Percentiles rank a stretch among this genome's conserved stretches.
phyloP scores from a whole-genome alignment of 2,329 filamentous ascomycete species.

The Massarina eburnea region DNA sequence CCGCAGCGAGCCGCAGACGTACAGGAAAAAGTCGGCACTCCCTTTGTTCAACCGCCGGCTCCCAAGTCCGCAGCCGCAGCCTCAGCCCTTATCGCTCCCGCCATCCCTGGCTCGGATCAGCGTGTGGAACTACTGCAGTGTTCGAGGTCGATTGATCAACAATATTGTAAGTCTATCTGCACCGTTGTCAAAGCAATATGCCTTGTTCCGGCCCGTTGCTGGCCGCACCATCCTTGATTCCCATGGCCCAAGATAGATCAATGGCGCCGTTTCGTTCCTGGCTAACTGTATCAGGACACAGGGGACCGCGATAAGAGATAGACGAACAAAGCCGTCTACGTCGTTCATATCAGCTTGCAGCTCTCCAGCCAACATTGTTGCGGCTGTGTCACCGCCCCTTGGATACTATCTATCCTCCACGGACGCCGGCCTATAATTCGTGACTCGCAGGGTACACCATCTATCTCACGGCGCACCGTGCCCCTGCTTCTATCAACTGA shows the following conservation, averaged over 20 bases:
- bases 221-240: background rate
- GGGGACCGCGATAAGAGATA: slow-evolving; percentile 39
- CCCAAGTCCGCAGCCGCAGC: too few relatives aligned
- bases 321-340: slow-evolving; percentile 39
- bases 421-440: slow-evolving; percentile 7
- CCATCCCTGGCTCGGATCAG: slow-evolving; percentile 11
- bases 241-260: slow-evolving; percentile 2
- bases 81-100: slow-evolving; percentile 31
- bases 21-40: slow-evolving; percentile 39
- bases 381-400: slow-evolving; percentile 41
- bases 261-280: slow-evolving; percentile 26
- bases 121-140: slow-evolving; percentile 11
- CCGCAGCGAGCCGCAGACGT: slow-evolving; percentile 23
- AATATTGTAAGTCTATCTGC: slow-evolving; percentile 25
- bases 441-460: slow-evolving; percentile 12
- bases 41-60: slow-evolving; percentile 10
- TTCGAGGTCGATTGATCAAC: slow-evolving; percentile 9
- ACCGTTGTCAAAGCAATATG: slow-evolving; percentile 12
- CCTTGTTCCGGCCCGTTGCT: slow-evolving; percentile 6
- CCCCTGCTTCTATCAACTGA: slow-evolving; percentile 24
- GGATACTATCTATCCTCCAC: background rate
- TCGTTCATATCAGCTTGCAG: slow-evolving; percentile 37
- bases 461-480: slow-evolving; percentile 32
- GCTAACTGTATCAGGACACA: slow-evolving; percentile 38
- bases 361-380: slow-evolving; percentile 17